These are phyloP conservation scores for Fusarium begoniae DNA, from an alignment of 2,329 filamentous ascomycete species.

Conservation along the genomic window DNA sequence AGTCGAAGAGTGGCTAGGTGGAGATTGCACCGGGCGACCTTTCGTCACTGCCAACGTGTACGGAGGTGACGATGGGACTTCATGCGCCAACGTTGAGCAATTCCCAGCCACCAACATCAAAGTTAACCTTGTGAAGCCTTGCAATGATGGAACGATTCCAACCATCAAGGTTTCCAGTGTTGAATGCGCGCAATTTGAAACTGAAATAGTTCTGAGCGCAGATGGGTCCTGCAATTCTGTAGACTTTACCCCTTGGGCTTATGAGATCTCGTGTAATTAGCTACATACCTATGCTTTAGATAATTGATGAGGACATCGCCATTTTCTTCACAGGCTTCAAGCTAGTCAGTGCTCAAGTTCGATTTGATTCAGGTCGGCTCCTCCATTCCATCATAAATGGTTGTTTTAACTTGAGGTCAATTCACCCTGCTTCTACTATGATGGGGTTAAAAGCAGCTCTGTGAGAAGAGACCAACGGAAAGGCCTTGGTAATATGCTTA, in stretches of 20 bases:
- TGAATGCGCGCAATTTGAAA: not conserved
- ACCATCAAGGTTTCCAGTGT: not conserved
- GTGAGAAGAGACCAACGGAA: not conserved
- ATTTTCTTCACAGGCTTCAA: not conserved
- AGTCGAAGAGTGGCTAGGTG: not conserved
- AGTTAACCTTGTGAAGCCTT: not conserved
- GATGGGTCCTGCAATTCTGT: not conserved
- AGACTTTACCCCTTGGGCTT: not conserved
- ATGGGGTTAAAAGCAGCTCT: fast-evolving
- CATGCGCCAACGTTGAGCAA: not conserved
- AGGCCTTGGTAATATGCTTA: not conserved
- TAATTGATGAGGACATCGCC: too few species aligned
- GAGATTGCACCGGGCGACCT: not conserved
- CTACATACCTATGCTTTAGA: too few species aligned
- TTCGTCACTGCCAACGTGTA: not conserved
- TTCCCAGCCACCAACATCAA: not conserved
- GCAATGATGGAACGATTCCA: not conserved
- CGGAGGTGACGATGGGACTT: not conserved
- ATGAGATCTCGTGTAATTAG: not conserved
- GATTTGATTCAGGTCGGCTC: too few species aligned
- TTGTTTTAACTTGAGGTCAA: not conserved
- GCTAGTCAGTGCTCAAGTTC: too few species aligned
- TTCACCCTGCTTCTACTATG: too few species aligned
- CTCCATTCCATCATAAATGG: fast-evolving
- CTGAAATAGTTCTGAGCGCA: not conserved